A percentile compares a stretch with the other conserved stretches of the same genome.
Evolutionary conservation across 371 early-diverging fungal species (phyloP).

Genomic region (Zychaea mexicana): DNA sequence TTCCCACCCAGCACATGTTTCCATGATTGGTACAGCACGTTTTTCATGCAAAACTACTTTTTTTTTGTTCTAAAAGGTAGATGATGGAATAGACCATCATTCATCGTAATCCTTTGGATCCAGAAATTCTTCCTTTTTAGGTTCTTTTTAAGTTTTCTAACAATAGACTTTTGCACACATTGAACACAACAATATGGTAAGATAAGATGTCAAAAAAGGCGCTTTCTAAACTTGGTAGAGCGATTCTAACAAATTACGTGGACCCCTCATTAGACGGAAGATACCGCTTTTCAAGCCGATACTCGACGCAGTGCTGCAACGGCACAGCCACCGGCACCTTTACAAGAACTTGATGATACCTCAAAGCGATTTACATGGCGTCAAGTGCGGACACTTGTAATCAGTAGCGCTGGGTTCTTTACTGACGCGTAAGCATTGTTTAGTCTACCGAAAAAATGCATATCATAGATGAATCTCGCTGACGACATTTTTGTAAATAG

Average conservation of each 20-base stretch:
- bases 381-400: constrained; percentile 16
- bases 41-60: neutral
- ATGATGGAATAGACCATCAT: too few species aligned
- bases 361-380: constrained; percentile 12
- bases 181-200: too few species aligned
- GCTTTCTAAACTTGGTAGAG: too few species aligned
- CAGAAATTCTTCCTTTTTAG: neutral
- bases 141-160: neutral
- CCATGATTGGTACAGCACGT: neutral
- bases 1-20: neutral
- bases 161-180: neutral
- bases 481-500: neutral
- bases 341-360: constrained; percentile 19
- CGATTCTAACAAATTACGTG: neutral
- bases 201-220: too few species aligned
- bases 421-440: constrained; percentile 65
- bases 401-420: constrained; percentile 51
- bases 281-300: neutral
- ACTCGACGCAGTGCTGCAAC: neutral
- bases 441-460: too few species aligned
- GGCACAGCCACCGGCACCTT: neutral
- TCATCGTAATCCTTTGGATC: neutral
- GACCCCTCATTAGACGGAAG: neutral
- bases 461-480: too few species aligned
- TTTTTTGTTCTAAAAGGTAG: too few species aligned